phyloP scores from a whole-genome alignment of 2,329 filamentous ascomycete genomes.

The Fusarium sp. region DNA sequence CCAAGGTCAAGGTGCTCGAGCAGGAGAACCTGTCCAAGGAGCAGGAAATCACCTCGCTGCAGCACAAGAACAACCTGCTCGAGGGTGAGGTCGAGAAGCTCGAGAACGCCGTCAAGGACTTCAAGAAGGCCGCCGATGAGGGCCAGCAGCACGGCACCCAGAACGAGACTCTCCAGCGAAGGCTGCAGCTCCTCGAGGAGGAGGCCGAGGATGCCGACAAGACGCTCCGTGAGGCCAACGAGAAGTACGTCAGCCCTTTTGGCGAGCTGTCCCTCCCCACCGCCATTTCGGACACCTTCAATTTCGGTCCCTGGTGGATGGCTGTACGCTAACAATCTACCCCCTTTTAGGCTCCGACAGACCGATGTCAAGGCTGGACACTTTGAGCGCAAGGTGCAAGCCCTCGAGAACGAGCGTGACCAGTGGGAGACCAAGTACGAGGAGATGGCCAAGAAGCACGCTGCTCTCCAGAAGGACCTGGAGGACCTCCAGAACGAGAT shows the following conservation, averaged over 20 bases:
- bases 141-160: slow-evolving; percentile 86
- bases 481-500: slow-evolving; percentile 92
- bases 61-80: slow-evolving; percentile 93
- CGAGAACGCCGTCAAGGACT: slow-evolving; percentile 83
- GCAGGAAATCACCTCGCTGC: slow-evolving; percentile 96
- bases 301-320: slow-evolving; percentile 3
- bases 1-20: slow-evolving; percentile 89
- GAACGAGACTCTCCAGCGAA: slow-evolving; percentile 91
- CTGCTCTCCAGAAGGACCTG: slow-evolving; percentile 85
- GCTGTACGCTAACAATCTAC: slow-evolving; percentile 30
- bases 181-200: slow-evolving; percentile 96
- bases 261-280: slow-evolving; percentile 29
- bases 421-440: slow-evolving; percentile 98
- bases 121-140: slow-evolving; percentile 88
- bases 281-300: slow-evolving; percentile 37
- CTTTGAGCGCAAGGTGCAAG: slow-evolving; percentile 99
- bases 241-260: slow-evolving; percentile 79
- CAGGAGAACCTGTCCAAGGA: slow-evolving; percentile 97
- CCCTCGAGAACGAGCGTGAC: slow-evolving; percentile 90
- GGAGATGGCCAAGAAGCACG: slow-evolving; percentile 94
- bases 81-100: slow-evolving; percentile 94
- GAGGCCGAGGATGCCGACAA: slow-evolving; percentile 97
- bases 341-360: slow-evolving; percentile 82
- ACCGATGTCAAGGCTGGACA: slow-evolving; percentile 99
- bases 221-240: slow-evolving; percentile 95